A percentile compares a stretch with the other conserved stretches of the same genome.
Conservation (phyloP, 2,329 filamentous ascomycete genomes). For the Cryoendolithus antarcticus region DNA sequence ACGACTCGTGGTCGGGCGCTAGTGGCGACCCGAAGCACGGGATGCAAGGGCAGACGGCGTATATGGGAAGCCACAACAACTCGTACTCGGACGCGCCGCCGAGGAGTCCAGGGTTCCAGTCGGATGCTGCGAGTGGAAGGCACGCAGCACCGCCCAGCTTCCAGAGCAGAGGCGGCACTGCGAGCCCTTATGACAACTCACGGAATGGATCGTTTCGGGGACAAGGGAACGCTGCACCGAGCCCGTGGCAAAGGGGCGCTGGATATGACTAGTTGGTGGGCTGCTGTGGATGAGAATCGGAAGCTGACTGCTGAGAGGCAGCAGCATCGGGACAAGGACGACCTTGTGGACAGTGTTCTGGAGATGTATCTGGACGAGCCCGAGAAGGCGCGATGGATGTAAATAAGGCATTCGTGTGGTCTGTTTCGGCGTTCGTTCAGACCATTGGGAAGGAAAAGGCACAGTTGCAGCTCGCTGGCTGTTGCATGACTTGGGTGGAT, state of each 20-base stretch:
- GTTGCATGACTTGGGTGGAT: too few relatives aligned
- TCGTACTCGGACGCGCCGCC: conserved; percentile 7
- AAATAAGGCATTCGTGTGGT: too few relatives aligned
- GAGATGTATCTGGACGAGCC: too few relatives aligned
- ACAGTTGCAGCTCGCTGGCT: too few relatives aligned
- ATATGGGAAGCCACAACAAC: neutral
- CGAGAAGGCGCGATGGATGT: too few relatives aligned
- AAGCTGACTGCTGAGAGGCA: too few relatives aligned
- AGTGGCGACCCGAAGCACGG: conserved; percentile 26
- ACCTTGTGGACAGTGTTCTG: too few relatives aligned
- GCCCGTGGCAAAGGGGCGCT: conserved; percentile 54
- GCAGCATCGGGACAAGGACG: too few relatives aligned
- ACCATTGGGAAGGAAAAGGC: too few relatives aligned
- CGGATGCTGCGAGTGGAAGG: conserved; percentile 7
- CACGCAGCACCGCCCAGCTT: conserved; percentile 8
- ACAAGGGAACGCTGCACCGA: conserved; percentile 37
- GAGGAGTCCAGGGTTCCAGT: conserved; percentile 8
- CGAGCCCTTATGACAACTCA: conserved; percentile 3
- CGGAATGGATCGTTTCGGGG: conserved; percentile 11
- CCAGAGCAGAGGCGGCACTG: neutral
- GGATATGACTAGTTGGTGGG: conserved; percentile 42
- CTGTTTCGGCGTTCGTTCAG: too few relatives aligned
- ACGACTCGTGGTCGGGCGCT: conserved; percentile 52
- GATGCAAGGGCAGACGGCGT: conserved; percentile 1
- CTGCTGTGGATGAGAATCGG: neutral